Base-by-base conservation (phyloP, 2,329 filamentous ascomycete species). In the Botrytis deweyae region DNA sequence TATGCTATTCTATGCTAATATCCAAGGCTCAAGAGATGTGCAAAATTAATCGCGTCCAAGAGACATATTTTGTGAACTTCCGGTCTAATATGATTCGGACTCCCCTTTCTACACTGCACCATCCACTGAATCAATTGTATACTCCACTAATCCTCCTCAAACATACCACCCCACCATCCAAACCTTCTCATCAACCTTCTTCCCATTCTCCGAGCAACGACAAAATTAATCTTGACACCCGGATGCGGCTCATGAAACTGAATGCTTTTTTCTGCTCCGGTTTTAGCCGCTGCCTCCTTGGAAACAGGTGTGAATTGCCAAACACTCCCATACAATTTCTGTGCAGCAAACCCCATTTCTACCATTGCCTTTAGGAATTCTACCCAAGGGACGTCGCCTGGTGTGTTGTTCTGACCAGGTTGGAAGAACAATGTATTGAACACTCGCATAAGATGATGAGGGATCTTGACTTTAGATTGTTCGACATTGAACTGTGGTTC, bases 1-100 rank as follows among this genome's bases (percentile, higher is more conserved):
- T 9, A 59, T 38, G 38, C 33, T 4, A 33, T 4, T 22, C 16
- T 9, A 59, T 38, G 38, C 33, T 4, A 38, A 25, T 22, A 0
- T 14, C 25, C 8, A 12, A 25, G 4, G 0, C 2, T 12, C 12
- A n/a, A 8, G 5, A 10, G 4, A 22, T 1, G 25, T 6, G 20
- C 12, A 2, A 16, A 62, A 62, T 3, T 14, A 0, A 38, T 36
- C 4, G 33, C 20, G 2, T 62, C 5, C 33, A 25, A 14, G 4
- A 16, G 1, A 7, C 33, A 38, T 25, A 25, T 62, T 62, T 12
- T 5, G 5, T 22, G 20, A 61, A 61, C 5, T 62, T 25, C 33
- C 10, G 9, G 12, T 25, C 9, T 25, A 8, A 62, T 7, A 10
- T 6, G 3, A 25, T 62, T 16, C 10, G 16, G 22, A 62, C 1